Percentiles rank a stretch among this genome's conserved stretches.
These are phyloP conservation scores for Penicillium turbatum DNA, from an alignment of 495 filamentous ascomycete species.

Conservation along the genomic window DNA sequence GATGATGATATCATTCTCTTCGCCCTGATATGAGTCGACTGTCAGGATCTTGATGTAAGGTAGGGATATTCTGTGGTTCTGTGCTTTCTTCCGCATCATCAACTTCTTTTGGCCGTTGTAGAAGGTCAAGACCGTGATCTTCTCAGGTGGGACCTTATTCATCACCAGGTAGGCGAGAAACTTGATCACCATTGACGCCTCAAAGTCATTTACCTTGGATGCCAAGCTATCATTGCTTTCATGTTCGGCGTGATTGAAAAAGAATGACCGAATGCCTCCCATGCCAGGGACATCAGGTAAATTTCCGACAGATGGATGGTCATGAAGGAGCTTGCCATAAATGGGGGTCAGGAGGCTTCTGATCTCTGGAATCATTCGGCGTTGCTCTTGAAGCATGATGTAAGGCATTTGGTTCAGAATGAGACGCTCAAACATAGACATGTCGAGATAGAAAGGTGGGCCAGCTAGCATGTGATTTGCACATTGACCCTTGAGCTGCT, in stretches of 20 bases:
- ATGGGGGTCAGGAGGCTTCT: conserved; percentile 59
- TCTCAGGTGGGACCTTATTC: conserved; percentile 53
- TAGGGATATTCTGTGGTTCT: conserved; percentile 36
- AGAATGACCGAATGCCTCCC: conserved; percentile 62
- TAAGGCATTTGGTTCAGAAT: conserved; percentile 64
- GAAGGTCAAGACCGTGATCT: conserved; percentile 86
- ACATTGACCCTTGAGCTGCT: conserved; percentile 64
- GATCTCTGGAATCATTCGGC: conserved; percentile 73
- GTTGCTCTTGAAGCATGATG: conserved; percentile 55
- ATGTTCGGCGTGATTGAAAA: conserved; percentile 66
- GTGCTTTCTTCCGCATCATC: conserved; percentile 35
- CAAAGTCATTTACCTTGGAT: conserved; percentile 67
- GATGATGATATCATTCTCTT: conserved; percentile 85
- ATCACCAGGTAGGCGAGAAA: conserved; percentile 69
- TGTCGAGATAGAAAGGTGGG: conserved; percentile 55
- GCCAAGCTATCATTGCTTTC: conserved; percentile 62
- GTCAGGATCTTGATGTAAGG: conserved; percentile 65
- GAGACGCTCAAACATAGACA: conserved; percentile 76
- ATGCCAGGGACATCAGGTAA: conserved; percentile 72
- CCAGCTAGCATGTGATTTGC: conserved; percentile 50
- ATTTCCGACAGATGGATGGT: conserved; percentile 63
- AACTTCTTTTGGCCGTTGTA: conserved; percentile 81
- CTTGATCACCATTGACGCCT: conserved; percentile 72
- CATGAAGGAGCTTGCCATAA: conserved; percentile 55
- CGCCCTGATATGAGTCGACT: conserved; percentile 91